Conservation (phyloP, 176 grass and related monocot genomes). For the Aegilops longissima region DNA sequence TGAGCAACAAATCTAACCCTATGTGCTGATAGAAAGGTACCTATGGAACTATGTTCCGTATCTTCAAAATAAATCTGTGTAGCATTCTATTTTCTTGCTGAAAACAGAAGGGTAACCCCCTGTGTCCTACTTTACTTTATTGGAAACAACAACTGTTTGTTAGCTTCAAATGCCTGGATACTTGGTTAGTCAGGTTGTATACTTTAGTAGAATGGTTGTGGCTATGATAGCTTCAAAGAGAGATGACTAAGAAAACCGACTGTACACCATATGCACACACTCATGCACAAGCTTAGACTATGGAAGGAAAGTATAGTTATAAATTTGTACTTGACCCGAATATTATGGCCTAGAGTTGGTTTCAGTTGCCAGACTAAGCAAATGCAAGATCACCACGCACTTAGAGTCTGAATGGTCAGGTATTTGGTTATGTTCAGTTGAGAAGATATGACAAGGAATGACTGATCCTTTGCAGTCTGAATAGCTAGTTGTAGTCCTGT, state of each 20-base stretch:
- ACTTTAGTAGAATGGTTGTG: neutral
- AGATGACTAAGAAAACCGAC: neutral
- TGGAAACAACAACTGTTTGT: neutral
- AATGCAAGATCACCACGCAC: neutral
- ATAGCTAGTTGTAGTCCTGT: neutral
- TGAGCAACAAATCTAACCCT: neutral
- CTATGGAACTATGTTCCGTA: neutral
- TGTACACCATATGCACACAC: neutral
- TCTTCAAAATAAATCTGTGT: neutral
- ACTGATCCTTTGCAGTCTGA: neutral
- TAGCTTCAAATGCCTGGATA: neutral
- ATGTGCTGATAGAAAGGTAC: neutral
- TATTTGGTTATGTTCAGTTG: neutral
- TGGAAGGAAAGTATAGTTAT: neutral
- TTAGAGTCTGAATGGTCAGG: neutral
- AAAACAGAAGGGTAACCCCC: neutral
- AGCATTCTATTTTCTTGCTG: neutral
- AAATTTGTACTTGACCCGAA: neutral
- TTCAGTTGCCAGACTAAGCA: neutral
- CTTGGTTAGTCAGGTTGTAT: neutral
- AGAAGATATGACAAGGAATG: neutral
- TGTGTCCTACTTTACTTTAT: neutral
- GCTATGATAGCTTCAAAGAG: constrained; percentile 11
- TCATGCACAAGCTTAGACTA: neutral
- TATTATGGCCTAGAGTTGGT: neutral